Conservation (phyloP, 75 land plant species). For the Cunninghamia lanceolata region DNA sequence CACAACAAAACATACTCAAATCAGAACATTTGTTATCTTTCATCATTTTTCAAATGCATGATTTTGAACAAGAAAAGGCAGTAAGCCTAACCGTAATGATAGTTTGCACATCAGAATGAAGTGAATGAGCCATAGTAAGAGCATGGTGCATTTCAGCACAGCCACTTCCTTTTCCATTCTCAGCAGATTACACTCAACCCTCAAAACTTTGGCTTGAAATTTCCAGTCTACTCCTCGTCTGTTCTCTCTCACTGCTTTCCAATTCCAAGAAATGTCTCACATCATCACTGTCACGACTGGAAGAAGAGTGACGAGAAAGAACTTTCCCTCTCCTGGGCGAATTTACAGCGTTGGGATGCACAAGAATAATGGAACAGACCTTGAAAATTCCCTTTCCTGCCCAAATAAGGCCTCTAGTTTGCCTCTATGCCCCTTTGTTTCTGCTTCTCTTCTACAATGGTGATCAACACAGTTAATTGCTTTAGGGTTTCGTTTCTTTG, state of each 20-base stretch:
- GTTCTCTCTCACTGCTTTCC: neutral
- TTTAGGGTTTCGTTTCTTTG: neutral
- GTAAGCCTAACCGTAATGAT: constrained; percentile 33
- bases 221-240: constrained; percentile 23
- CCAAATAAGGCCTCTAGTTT: constrained; percentile 41
- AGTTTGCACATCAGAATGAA: constrained; percentile 50
- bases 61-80: neutral
- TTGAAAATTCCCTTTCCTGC: constrained; percentile 26
- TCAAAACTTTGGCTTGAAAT: constrained; percentile 69
- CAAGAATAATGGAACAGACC: constrained; percentile 7
- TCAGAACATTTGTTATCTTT: neutral
- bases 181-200: constrained; percentile 75
- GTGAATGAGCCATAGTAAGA: constrained; percentile 41
- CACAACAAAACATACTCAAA: neutral
- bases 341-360: neutral
- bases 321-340: neutral
- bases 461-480: no score
- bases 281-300: neutral
- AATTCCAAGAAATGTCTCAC: neutral
- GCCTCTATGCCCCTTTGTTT: neutral
- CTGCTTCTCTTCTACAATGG: neutral
- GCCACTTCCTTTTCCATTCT: constrained; percentile 69
- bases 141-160: constrained; percentile 47
- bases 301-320: neutral
- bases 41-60: no score